Conservation (phyloP, 2,329 filamentous ascomycete genomes). For the Pestalotiopsis fici region DNA sequence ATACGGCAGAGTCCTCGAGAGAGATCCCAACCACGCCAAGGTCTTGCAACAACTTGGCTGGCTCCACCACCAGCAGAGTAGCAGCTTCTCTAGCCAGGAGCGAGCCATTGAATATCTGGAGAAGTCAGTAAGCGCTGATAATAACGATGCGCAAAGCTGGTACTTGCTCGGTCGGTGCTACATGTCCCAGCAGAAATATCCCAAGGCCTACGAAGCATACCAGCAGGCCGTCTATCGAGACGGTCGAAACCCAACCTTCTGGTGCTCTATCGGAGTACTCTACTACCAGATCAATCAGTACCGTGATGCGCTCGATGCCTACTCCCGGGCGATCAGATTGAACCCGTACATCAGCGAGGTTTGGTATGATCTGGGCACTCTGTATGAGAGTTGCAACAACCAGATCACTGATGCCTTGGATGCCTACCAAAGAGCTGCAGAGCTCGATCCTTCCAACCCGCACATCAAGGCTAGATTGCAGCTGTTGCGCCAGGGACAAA, state of each 20-base stretch:
- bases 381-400: conserved; percentile 99
- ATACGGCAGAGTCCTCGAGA: conserved; percentile 89
- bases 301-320: conserved; percentile 94
- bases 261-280: conserved; percentile 98
- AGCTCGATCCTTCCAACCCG: conserved; percentile 88
- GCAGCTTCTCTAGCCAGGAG: conserved; percentile 87
- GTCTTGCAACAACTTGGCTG: conserved; percentile 97
- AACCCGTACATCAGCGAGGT: conserved; percentile 99
- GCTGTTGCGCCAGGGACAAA: conserved; percentile 79
- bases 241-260: conserved; percentile 96
- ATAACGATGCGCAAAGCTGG: conserved; percentile 96
- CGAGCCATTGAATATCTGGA: conserved; percentile 96
- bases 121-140: conserved; percentile 92
- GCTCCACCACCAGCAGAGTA: conserved; percentile 96
- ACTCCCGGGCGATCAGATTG: conserved; percentile 91
- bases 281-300: conserved; percentile 99
- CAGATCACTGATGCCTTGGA: conserved; percentile 95
- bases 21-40: conserved; percentile 95
- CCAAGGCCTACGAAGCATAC: conserved; percentile 97
- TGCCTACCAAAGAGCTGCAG: conserved; percentile 90
- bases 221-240: conserved; percentile 98
- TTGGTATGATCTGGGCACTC: conserved; percentile 95
- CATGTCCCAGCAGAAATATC: conserved; percentile 99
- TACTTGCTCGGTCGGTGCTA: conserved; percentile 97
- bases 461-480: conserved; percentile 96